Conservation (phyloP, 495 filamentous ascomycete genomes). For the Xylaria cubensis region DNA sequence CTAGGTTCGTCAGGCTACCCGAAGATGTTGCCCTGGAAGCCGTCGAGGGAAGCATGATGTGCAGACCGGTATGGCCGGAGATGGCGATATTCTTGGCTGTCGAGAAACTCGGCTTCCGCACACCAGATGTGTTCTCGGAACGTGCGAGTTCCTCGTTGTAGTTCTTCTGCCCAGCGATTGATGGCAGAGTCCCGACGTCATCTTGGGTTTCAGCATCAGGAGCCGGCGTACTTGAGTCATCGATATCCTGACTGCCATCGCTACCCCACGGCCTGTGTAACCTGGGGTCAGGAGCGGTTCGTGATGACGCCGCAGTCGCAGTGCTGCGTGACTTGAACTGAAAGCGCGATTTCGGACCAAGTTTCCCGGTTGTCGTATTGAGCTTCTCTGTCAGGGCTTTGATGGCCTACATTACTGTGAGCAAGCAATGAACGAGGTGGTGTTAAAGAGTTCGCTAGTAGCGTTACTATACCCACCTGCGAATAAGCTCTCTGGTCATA, state of each 20-base stretch:
- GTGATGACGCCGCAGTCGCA: slow-evolving; percentile 26
- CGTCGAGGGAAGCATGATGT: slow-evolving; percentile 75
- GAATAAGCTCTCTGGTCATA: slow-evolving; percentile 55
- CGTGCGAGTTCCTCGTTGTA: slow-evolving; percentile 59
- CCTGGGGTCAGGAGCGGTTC: slow-evolving; percentile 23
- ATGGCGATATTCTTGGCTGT: slow-evolving; percentile 67
- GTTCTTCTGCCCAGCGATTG: slow-evolving; percentile 44
- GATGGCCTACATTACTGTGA: slow-evolving; percentile 41
- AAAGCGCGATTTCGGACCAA: slow-evolving; percentile 52
- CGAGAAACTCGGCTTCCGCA: slow-evolving; percentile 66
- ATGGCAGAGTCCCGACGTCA: slow-evolving; percentile 35
- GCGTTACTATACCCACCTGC: slow-evolving; percentile 34
- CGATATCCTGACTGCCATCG: slow-evolving; percentile 30
- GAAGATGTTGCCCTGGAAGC: slow-evolving; percentile 71
- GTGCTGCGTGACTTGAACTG: slow-evolving; percentile 51
- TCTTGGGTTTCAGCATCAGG: slow-evolving; percentile 44
- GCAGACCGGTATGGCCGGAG: slow-evolving; percentile 64
- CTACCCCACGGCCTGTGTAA: slow-evolving; percentile 32
- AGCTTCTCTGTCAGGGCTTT: slow-evolving; percentile 52
- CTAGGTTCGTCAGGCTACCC: slow-evolving; percentile 74
- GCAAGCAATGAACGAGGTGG: background rate
- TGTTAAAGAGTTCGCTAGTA: background rate
- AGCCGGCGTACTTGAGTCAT: slow-evolving; percentile 15
- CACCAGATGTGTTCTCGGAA: slow-evolving; percentile 46
- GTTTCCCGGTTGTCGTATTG: slow-evolving; percentile 48